Conservation (phyloP, 1,284 basidiomycete species). For the Ceratorhiza oryzae-sativae region DNA sequence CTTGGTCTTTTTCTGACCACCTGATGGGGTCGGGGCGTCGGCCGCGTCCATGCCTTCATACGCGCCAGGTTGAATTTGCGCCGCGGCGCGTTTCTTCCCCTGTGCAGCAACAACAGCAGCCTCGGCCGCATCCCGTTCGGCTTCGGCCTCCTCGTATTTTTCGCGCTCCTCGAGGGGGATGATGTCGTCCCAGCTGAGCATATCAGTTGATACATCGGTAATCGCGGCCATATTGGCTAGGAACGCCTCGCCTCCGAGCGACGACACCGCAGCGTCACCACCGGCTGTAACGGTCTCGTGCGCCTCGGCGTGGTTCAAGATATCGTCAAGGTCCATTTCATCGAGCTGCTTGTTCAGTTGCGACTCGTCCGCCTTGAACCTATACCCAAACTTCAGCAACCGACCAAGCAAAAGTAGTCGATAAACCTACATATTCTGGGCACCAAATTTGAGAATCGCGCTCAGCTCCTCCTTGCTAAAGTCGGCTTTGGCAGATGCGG, state of each 20-base stretch:
- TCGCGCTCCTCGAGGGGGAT: constrained; percentile 93
- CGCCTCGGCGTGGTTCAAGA: constrained; percentile 95
- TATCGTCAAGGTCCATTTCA: constrained; percentile 99
- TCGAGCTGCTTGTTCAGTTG: constrained; percentile 96
- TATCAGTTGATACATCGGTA: constrained; percentile 97
- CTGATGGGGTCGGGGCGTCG: constrained; percentile 64
- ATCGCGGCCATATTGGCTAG: constrained; percentile 94
- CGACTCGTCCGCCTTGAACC: constrained; percentile 95
- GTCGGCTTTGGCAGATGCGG: constrained; percentile 75
- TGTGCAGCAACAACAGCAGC: constrained; percentile 68
- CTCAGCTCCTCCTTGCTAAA: constrained; percentile 97
- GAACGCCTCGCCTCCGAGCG: constrained; percentile 96
- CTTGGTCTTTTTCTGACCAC: constrained; percentile 73
- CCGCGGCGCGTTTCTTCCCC: constrained; percentile 83
- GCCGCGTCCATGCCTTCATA: constrained; percentile 93
- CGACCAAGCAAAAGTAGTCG: too few species aligned
- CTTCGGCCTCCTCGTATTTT: constrained; percentile 85
- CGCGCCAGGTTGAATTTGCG: constrained; percentile 69
- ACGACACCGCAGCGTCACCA: constrained; percentile 75
- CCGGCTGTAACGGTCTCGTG: constrained; percentile 90
- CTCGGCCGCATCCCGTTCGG: constrained; percentile 73
- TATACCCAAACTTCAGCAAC: constrained; percentile 47
- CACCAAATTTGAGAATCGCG: constrained; percentile 99
- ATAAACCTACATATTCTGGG: constrained; percentile 80
- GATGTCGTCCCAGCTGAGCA: constrained; percentile 96